Evolutionary conservation across 345 rosid species (phyloP), one percentile per base, ranked within the genome.

Genomic region (Chamaenerion angustifolium): DNA sequence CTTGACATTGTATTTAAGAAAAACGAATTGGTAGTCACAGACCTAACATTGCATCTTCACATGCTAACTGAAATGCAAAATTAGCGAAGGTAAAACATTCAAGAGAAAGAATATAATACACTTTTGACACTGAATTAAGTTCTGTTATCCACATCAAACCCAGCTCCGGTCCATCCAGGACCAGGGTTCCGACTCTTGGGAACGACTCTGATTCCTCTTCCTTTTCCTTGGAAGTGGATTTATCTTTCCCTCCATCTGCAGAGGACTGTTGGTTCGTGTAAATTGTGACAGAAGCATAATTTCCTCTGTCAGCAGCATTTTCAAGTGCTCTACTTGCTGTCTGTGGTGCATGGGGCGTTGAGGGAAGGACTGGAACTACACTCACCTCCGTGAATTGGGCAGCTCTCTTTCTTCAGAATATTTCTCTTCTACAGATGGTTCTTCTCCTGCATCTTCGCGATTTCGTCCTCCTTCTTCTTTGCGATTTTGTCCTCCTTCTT

Each of bases 101-200:
- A 31, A 31, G 27, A 23, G 27, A n/a, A n/a, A 23, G 37, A 31
- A 31, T 31, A 31, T 31, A 31, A 1, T 31, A 31, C 8, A 31
- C 1, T 31, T 3, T 31, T 2, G 16, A 16, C 13, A 25, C 12
- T 49, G 35, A 55, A 48, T 69, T 65, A 76, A 52, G 52, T 70
- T 68, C 83, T 74, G 49, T 81, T 82, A 68, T 79, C 94, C 37
- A 77, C 94, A 61, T 82, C 92, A 47, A 83, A 88, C 64, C 77
- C 81, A 16, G 73, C 59, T 53, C 95, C 87, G 0, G 92, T 82
- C 88, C 95, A 88, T 17, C 81, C 97, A 21, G 82, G 64, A 49
- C 64, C 61, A 42, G 56, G 25, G 19, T 72, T 42, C 54, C 83
- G 68, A 19, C 81, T 80, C 69, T 75, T 82, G 49, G 65, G 69